These are phyloP conservation scores for Aspergillus campestris DNA, from an alignment of 495 filamentous ascomycete species.

Conservation along the genomic window DNA sequence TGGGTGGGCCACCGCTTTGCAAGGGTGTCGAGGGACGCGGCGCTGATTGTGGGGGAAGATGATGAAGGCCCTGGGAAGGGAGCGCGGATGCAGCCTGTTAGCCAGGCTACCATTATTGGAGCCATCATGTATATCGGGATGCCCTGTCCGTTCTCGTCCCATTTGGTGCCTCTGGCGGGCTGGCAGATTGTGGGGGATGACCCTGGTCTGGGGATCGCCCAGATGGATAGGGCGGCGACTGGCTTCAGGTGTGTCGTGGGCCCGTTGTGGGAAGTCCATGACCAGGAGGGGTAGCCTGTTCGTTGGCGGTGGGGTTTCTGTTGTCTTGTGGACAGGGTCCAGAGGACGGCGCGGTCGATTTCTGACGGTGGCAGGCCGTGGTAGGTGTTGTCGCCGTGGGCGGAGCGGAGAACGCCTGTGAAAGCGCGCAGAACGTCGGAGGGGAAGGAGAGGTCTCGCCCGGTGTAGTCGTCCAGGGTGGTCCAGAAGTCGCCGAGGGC, in stretches of 20 bases:
- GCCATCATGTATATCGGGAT: no score
- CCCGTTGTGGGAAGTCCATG: neutral
- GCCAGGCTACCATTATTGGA: no score
- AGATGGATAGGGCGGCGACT: no score
- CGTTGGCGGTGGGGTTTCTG: neutral
- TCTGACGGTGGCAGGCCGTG: neutral
- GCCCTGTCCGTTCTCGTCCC: no score
- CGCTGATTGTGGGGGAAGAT: no score
- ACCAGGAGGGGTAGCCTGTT: neutral
- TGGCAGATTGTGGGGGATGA: no score
- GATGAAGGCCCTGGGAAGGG: no score
- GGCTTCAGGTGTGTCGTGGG: neutral
- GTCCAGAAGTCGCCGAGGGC: neutral
- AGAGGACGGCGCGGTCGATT: neutral
- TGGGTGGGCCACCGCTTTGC: no score
- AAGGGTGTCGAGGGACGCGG: no score
- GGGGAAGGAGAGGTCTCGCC: neutral
- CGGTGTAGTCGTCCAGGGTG: neutral
- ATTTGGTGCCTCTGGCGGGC: no score
- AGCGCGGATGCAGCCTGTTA: no score
- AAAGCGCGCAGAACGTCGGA: neutral
- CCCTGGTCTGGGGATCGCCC: no score
- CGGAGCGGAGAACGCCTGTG: neutral
- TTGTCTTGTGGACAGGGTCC: neutral
- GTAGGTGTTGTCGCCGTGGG: neutral